Evolutionary conservation across 1,284 basidiomycete genomes (phyloP).

Genomic region (Agaricales sp.): DNA sequence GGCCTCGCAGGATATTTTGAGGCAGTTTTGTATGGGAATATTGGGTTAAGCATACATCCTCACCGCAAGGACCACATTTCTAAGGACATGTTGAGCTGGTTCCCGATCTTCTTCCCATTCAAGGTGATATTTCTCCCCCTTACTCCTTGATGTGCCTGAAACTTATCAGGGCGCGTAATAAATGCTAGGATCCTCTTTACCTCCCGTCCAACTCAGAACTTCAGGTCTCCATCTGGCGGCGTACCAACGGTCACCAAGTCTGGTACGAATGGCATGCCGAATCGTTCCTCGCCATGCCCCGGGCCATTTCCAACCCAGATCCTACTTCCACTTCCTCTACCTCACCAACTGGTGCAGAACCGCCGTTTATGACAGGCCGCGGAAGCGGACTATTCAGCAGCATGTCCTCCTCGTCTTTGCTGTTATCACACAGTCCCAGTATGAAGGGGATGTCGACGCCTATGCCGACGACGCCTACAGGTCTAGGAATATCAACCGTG

Average conservation of each 20-base stretch:
- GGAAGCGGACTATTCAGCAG: not conserved
- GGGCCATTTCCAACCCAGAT: slow-evolving; percentile 14
- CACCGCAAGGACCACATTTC: slow-evolving; percentile 75
- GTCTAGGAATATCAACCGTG: no score
- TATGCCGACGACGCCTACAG: no score
- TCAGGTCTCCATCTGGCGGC: slow-evolving; percentile 89
- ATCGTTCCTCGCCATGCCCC: slow-evolving; percentile 66
- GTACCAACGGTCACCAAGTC: slow-evolving; percentile 80
- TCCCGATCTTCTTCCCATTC: slow-evolving; percentile 94
- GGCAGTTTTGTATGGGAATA: slow-evolving; percentile 81
- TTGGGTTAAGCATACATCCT: slow-evolving; percentile 92
- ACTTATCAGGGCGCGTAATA: not conserved
- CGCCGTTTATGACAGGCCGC: slow-evolving; percentile 1
- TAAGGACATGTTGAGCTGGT: slow-evolving; percentile 98
- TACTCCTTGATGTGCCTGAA: slow-evolving; percentile 3
- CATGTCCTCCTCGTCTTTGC: not conserved
- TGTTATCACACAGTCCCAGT: no score
- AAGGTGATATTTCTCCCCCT: slow-evolving; percentile 38
- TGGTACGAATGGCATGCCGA: slow-evolving; percentile 99
- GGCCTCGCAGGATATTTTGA: slow-evolving; percentile 99
- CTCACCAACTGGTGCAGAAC: slow-evolving; percentile 5
- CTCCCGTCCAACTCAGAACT: slow-evolving; percentile 88
- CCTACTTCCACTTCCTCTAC: slow-evolving; percentile 14
- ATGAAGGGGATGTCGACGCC: no score
- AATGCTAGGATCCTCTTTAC: slow-evolving; percentile 77